Evolutionary conservation across 1,139 yeast species (phyloP).

Genomic region (Debaryomyces sp.): DNA sequence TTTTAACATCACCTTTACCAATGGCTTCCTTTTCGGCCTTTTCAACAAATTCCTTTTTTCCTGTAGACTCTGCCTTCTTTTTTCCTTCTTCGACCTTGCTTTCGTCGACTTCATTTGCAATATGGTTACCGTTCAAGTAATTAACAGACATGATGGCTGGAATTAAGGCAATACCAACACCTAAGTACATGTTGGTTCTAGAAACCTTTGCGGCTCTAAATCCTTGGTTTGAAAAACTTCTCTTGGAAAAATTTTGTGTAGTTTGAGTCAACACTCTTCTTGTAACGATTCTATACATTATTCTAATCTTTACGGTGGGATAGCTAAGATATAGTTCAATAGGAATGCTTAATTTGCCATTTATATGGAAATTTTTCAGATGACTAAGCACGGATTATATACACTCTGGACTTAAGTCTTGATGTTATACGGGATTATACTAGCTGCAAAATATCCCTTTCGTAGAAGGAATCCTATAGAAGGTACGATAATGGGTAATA

Average conservation of each 20-base stretch:
- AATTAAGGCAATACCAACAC: slow-evolving; percentile 12
- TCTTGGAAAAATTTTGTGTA: slow-evolving; percentile 6
- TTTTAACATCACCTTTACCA: slow-evolving; percentile 2
- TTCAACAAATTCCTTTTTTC: slow-evolving; percentile 12
- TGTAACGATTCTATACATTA: slow-evolving; percentile 12
- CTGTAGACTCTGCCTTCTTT: slow-evolving; percentile 9
- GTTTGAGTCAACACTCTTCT: slow-evolving; percentile 8
- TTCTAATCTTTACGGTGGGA: not conserved
- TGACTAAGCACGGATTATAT: slow-evolving; percentile 10
- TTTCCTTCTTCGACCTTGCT: slow-evolving; percentile 12
- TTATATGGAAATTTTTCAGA: slow-evolving; percentile 12
- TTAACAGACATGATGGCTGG: slow-evolving; percentile 10
- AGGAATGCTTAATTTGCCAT: not conserved
- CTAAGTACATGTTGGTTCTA: slow-evolving; percentile 1
- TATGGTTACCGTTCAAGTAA: slow-evolving; percentile 5
- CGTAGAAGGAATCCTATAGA: not conserved
- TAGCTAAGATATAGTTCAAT: not conserved
- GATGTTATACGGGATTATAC: not conserved
- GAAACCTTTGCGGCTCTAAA: slow-evolving; percentile 1
- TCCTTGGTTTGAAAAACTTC: slow-evolving; percentile 4
- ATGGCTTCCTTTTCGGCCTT: slow-evolving; percentile 12
- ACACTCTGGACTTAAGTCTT: not conserved
- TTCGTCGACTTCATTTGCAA: slow-evolving; percentile 16
- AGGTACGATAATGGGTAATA: not conserved
- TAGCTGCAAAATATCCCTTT: not conserved